These are phyloP conservation scores for Collybiopsis luxurians DNA, from an alignment of 768 basidiomycete genomes.

Conservation along the genomic window DNA sequence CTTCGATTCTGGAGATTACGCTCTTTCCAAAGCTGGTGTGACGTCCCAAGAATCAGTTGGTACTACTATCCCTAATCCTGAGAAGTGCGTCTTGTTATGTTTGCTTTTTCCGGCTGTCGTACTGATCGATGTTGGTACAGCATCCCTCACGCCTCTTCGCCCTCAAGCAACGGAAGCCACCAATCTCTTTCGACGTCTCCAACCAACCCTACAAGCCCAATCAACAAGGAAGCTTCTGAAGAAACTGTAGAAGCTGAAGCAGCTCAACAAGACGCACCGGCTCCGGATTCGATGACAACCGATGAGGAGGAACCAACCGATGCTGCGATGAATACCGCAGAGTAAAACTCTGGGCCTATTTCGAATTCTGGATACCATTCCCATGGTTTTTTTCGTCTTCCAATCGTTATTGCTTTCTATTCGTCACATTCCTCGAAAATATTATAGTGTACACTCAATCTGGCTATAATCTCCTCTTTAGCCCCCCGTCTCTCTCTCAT, in stretches of 20 bases:
- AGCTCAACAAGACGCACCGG: not conserved
- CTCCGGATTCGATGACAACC: not conserved
- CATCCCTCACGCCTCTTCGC: constrained; percentile 87
- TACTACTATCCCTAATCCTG: constrained; percentile 96
- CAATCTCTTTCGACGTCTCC: constrained; percentile 68
- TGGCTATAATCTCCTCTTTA: no score
- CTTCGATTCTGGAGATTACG: constrained; percentile 99
- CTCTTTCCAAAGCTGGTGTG: constrained; percentile 92
- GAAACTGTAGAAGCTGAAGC: not conserved
- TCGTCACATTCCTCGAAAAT: no score
- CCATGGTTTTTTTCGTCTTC: no score
- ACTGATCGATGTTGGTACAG: constrained; percentile 34
- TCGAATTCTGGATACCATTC: no score
- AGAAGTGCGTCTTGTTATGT: constrained; percentile 56
- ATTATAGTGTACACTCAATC: no score
- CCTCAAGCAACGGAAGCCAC: constrained; percentile 47
- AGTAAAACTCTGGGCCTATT: no score
- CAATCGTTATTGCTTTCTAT: no score
- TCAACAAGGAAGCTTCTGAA: constrained; percentile 25
- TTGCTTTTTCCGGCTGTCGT: not conserved
- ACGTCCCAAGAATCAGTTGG: constrained; percentile 88
- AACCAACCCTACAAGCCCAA: constrained; percentile 64
- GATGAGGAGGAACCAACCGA: no score
- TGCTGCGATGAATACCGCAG: no score
- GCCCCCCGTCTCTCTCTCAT: no score